These are phyloP conservation scores for Paracoccidioides lutzii DNA, from an alignment of 2,329 filamentous ascomycete species.

Conservation along the genomic window DNA sequence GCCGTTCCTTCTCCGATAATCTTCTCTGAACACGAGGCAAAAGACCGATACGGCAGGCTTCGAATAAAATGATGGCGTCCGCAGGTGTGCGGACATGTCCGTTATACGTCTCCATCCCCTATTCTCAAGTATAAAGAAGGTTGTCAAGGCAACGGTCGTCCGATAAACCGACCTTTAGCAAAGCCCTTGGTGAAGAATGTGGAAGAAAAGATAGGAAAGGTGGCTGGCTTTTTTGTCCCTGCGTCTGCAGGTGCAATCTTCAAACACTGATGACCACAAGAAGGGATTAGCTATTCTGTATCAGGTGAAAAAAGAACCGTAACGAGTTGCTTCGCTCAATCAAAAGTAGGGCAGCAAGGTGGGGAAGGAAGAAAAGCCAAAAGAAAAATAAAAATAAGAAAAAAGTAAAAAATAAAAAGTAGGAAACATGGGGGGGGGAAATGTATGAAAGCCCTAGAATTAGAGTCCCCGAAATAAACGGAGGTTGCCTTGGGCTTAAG, in stretches of 20 bases:
- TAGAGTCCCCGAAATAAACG: neutral
- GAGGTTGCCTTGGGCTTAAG: neutral
- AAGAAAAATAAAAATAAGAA: neutral
- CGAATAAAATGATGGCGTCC: conserved; percentile 97
- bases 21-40: conserved; percentile 84
- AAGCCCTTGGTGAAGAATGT: neutral
- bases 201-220: neutral
- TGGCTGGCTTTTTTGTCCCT: neutral
- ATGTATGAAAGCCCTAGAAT: neutral
- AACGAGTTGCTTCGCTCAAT: neutral
- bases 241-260: neutral
- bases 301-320: neutral
- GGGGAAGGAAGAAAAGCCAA: neutral
- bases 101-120: conserved; percentile 83
- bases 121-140: neutral
- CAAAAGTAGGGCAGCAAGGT: neutral
- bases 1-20: conserved; percentile 90
- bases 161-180: neutral
- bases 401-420: too few relatives aligned
- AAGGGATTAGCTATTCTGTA: neutral
- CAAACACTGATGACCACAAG: neutral
- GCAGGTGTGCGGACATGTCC: conserved; percentile 89
- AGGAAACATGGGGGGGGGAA: too few relatives aligned
- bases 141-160: neutral
- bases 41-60: conserved; percentile 81